Conservation (phyloP, 2,329 filamentous ascomycete genomes). For the Phoma herbarum region DNA sequence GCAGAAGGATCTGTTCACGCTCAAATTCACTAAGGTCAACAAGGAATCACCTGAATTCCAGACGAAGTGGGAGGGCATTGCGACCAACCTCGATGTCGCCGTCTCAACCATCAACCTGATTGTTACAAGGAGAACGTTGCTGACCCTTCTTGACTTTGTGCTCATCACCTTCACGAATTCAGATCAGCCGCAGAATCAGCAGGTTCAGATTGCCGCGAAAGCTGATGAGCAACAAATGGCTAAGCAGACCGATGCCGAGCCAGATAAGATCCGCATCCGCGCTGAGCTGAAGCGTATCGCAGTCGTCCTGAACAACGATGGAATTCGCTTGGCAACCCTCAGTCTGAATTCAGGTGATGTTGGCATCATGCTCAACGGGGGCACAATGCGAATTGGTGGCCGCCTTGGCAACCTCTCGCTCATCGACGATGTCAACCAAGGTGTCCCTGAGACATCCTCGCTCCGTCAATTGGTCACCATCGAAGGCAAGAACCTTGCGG, state of each 20-base stretch:
- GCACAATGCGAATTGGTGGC: conserved; percentile 86
- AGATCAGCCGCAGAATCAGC: conserved; percentile 57
- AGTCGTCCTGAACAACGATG: conserved; percentile 96
- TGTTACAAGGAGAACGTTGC: conserved; percentile 88
- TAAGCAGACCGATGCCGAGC: conserved; percentile 54
- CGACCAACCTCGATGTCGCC: conserved; percentile 88
- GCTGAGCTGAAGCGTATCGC: conserved; percentile 92
- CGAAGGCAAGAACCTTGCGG: conserved; percentile 91
- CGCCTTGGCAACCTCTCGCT: conserved; percentile 87
- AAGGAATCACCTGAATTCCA: conserved; percentile 92
- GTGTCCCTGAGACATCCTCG: conserved; percentile 80
- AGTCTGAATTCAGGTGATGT: conserved; percentile 93
- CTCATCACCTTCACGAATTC: conserved; percentile 85
- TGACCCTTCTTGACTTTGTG: conserved; percentile 93
- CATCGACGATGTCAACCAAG: conserved; percentile 92
- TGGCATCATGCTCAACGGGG: conserved; percentile 84
- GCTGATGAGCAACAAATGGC: conserved; percentile 47
- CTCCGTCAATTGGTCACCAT: conserved; percentile 91
- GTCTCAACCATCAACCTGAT: conserved; percentile 97
- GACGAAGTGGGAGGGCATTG: conserved; percentile 89
- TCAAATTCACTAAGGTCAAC: conserved; percentile 92
- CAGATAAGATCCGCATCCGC: conserved; percentile 89
- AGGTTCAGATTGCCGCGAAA: conserved; percentile 42
- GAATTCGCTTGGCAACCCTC: conserved; percentile 89
- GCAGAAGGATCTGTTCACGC: conserved; percentile 80